phyloP scores from a whole-genome alignment of 2,329 filamentous ascomycete species.

The Fusarium duplospermum region DNA sequence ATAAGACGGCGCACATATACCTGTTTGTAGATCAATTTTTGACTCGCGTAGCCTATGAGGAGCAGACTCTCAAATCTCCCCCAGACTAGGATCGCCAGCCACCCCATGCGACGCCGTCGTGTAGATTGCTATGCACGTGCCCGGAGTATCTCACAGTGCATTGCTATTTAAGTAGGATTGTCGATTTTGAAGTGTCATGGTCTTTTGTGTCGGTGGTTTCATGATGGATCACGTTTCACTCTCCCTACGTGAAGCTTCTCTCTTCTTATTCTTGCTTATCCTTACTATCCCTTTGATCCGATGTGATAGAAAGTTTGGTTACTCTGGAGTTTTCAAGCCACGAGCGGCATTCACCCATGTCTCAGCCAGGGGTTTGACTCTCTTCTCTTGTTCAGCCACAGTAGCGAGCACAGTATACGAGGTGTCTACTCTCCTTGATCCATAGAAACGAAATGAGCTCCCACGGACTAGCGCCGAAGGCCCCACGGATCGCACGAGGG shows the following conservation, averaged over 20 bases:
- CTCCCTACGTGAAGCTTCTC: neutral
- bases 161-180: constrained; percentile 3
- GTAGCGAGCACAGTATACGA: neutral
- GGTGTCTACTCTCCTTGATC: neutral
- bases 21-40: constrained; percentile 8
- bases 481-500: constrained; percentile 29
- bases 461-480: neutral
- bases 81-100: constrained; percentile 32
- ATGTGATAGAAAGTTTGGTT: neutral
- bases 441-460: constrained; percentile 28
- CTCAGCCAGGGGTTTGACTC: neutral
- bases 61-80: constrained; percentile 18
- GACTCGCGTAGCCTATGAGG: constrained; percentile 11
- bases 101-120: neutral
- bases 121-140: neutral
- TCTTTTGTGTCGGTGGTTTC: neutral
- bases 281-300: neutral
- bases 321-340: neutral
- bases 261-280: neutral
- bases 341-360: neutral
- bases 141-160: constrained; percentile 31
- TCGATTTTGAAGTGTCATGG: neutral
- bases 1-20: neutral
- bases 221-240: neutral
- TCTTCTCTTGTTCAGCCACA: neutral